These are phyloP conservation scores for Neurospora africana DNA, from an alignment of 495 filamentous ascomycete species.

Conservation along the genomic window DNA sequence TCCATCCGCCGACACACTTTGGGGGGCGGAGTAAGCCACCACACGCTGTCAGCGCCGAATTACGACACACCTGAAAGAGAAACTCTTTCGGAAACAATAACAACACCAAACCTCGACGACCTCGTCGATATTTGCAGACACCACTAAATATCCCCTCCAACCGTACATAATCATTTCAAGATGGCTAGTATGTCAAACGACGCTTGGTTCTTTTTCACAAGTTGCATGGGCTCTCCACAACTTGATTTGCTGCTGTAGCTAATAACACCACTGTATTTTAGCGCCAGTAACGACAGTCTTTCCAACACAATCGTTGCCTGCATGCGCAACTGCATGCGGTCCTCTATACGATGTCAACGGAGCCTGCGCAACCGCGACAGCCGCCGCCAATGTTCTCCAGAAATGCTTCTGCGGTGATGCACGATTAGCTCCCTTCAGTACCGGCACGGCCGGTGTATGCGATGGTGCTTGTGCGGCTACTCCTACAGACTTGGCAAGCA, in stretches of 20 bases:
- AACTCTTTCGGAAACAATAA: background rate
- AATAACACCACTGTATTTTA: background rate
- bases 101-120: background rate
- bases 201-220: background rate
- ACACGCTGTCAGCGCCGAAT: background rate
- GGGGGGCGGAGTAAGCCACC: background rate
- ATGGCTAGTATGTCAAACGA: background rate
- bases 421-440: conserved; percentile 30
- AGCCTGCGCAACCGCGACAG: conserved; percentile 28
- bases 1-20: background rate
- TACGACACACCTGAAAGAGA: background rate
- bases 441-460: conserved; percentile 32
- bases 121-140: background rate
- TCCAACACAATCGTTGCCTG: conserved; percentile 33
- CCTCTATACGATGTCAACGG: conserved; percentile 45
- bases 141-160: background rate
- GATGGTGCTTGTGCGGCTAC: conserved; percentile 23
- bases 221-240: background rate
- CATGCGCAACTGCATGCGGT: conserved; percentile 38
- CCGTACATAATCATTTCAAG: background rate
- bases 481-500: conserved; percentile 25
- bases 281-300: conserved; percentile 31
- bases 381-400: conserved; percentile 19
- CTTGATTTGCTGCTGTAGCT: background rate
- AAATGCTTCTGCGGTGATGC: conserved; percentile 40